Evolutionary conservation across 2,329 filamentous ascomycete species (phyloP).

Genomic region (Cercospora sp.): DNA sequence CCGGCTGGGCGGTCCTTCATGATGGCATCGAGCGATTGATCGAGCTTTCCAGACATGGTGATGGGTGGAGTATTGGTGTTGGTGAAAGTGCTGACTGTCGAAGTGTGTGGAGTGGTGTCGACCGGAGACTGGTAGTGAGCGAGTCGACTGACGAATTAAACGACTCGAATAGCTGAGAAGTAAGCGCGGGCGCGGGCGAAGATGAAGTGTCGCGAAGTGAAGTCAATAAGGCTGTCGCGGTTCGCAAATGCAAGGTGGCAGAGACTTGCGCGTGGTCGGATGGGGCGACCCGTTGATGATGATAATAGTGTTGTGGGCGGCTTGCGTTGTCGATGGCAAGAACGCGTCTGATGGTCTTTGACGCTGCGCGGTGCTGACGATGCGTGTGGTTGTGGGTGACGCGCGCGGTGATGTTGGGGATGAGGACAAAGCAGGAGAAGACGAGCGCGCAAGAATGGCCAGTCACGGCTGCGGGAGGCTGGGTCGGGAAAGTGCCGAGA

Average conservation of each 20-base stretch:
- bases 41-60: slow-evolving; percentile 90
- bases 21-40: slow-evolving; percentile 97
- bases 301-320: not conserved
- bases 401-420: slow-evolving; percentile 13
- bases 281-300: slow-evolving; percentile 4
- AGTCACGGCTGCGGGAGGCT: slow-evolving; percentile 1
- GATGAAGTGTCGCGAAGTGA: slow-evolving; percentile 11
- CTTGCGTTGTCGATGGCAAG: slow-evolving; percentile 9
- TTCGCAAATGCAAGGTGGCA: slow-evolving; percentile 22
- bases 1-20: slow-evolving; percentile 68
- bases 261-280: slow-evolving; percentile 14
- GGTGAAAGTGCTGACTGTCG: slow-evolving; percentile 11
- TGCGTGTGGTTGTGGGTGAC: slow-evolving; percentile 7
- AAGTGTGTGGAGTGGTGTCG: slow-evolving; percentile 5
- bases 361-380: slow-evolving; percentile 19
- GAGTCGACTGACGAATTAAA: slow-evolving; percentile 7
- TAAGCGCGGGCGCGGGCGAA: slow-evolving; percentile 17
- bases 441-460: not conserved
- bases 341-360: slow-evolving; percentile 14
- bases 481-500: not conserved
- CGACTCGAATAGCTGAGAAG: slow-evolving; percentile 18
- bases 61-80: slow-evolving; percentile 24
- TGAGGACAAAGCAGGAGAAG: slow-evolving; percentile 10
- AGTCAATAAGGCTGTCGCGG: slow-evolving; percentile 16
- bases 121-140: slow-evolving; percentile 14